Percentiles rank a stretch among this genome's conserved stretches.
Conservation (phyloP, 768 basidiomycete genomes). For the Suillus lakei region DNA sequence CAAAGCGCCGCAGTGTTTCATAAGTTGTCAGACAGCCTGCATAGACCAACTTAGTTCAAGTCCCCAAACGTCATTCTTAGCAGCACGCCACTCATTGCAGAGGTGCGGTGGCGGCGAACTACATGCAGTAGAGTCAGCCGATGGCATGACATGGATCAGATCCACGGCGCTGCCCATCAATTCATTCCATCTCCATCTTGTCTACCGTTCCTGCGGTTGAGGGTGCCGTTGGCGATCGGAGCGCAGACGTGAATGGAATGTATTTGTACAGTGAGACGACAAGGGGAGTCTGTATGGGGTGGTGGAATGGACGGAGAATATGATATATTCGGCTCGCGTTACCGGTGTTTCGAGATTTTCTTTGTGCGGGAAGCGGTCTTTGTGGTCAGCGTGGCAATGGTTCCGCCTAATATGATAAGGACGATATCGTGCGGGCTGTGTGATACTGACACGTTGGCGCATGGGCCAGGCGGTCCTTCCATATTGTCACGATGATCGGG, state of each 20-base stretch:
- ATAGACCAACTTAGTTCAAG: not conserved
- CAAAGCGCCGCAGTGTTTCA: no score
- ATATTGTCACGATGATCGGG: not conserved
- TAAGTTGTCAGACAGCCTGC: no score
- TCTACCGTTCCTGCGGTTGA: not conserved
- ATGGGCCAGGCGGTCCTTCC: not conserved
- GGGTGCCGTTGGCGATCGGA: slow-evolving; percentile 1
- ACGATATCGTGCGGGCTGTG: not conserved
- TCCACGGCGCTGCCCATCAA: not conserved
- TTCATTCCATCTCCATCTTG: not conserved
- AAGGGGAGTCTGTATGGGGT: slow-evolving; percentile 1
- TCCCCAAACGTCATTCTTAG: not conserved
- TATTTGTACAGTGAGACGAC: not conserved
- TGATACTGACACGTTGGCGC: not conserved
- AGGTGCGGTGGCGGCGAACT: not conserved
- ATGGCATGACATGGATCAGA: not conserved
- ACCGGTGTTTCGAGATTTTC: not conserved
- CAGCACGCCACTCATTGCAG: not conserved
- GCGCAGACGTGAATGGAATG: not conserved
- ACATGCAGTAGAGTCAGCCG: not conserved
- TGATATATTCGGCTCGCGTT: not conserved
- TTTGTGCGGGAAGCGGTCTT: not conserved
- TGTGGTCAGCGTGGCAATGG: not conserved
- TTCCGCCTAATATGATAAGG: slow-evolving; percentile 1
- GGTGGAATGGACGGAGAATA: not conserved